These are phyloP conservation scores for Eimeria acervulina DNA, from an alignment of 169 alveolate genomes.

Conservation along the genomic window DNA sequence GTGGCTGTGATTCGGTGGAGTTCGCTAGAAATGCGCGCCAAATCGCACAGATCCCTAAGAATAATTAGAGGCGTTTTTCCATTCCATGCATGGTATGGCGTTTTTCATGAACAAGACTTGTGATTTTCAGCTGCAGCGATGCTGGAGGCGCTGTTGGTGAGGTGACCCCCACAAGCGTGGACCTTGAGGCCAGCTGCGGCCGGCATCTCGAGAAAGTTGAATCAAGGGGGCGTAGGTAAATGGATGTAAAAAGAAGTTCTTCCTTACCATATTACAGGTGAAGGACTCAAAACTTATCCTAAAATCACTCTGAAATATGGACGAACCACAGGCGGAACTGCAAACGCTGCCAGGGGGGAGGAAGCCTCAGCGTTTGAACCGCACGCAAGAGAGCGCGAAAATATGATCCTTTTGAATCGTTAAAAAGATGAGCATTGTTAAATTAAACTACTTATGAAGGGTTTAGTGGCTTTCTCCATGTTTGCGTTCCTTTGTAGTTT, in stretches of 20 bases:
- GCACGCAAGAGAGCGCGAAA: background rate
- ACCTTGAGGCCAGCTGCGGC: background rate
- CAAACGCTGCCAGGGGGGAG: background rate
- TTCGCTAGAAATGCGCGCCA: background rate
- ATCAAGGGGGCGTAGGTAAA: background rate
- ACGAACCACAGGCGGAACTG: background rate
- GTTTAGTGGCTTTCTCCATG: background rate
- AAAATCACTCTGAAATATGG: background rate
- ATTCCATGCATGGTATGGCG: background rate
- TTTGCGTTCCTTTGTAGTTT: background rate
- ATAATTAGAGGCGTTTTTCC: background rate
- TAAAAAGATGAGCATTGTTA: background rate
- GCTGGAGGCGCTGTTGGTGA: background rate
- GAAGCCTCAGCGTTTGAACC: background rate
- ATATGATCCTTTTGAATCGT: background rate
- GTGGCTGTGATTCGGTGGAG: background rate
- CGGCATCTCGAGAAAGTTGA: background rate
- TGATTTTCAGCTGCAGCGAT: background rate
- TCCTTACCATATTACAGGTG: background rate
- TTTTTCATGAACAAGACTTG: background rate
- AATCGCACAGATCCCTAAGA: background rate
- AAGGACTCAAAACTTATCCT: background rate
- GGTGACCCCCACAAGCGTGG: slow-evolving; percentile 7
- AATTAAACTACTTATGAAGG: background rate
- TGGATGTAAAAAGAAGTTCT: background rate